These are phyloP conservation scores for Vinca minor DNA, from an alignment of 257 asterid species.

Conservation along the genomic window DNA sequence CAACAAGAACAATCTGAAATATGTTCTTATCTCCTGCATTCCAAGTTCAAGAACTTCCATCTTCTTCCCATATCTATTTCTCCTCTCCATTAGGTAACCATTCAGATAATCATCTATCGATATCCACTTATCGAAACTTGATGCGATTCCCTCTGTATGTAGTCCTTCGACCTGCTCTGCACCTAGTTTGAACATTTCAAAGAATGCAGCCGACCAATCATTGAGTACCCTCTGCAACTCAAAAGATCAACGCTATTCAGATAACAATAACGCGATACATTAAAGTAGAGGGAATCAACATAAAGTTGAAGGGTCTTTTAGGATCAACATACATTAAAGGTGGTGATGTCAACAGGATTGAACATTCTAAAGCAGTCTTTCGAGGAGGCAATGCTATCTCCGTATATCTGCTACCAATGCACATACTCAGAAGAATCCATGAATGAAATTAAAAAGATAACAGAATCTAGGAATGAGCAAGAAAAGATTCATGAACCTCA, in stretches of 20 bases:
- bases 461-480: not conserved
- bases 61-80: conserved; percentile 75
- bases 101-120: conserved; percentile 86
- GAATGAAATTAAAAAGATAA: conserved; percentile 7
- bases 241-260: conserved; percentile 2
- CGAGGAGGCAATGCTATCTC: conserved; percentile 72
- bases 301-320: not conserved
- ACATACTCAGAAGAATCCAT: conserved; percentile 9
- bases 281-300: not conserved
- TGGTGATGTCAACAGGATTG: conserved; percentile 76
- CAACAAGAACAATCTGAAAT: conserved; percentile 78
- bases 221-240: conserved; percentile 71
- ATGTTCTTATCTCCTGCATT: conserved; percentile 84
- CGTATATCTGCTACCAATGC: conserved; percentile 66
- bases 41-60: conserved; percentile 91
- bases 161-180: conserved; percentile 59
- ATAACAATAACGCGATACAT: not conserved
- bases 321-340: conserved; percentile 59
- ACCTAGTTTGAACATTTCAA: conserved; percentile 66
- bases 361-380: conserved; percentile 96
- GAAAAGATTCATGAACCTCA: conserved; percentile 47
- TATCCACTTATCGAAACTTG: conserved; percentile 57
- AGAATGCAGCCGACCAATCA: conserved; percentile 87
- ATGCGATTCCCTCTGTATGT: conserved; percentile 38
- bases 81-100: conserved; percentile 76